These are phyloP conservation scores for Selenicereus undatus DNA, from an alignment of 148 eudicot genomes.

Conservation along the genomic window DNA sequence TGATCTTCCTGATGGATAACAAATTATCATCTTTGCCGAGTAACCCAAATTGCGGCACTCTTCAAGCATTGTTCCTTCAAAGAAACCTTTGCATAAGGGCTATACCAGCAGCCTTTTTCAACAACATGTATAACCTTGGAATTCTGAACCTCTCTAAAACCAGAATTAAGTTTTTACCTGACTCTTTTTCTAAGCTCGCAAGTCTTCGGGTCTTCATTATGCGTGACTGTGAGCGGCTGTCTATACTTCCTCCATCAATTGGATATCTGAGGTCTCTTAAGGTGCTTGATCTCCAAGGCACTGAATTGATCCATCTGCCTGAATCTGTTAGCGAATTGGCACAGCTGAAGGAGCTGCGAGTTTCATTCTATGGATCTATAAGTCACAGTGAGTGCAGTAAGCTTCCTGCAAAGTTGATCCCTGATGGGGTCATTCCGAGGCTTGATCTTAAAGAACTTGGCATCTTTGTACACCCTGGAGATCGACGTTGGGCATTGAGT, in stretches of 20 bases:
- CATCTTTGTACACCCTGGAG: slow-evolving; percentile 30
- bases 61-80: slow-evolving; percentile 28
- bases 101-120: slow-evolving; percentile 30
- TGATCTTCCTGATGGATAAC: slow-evolving; percentile 29
- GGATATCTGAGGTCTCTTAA: slow-evolving; percentile 23
- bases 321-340: slow-evolving; percentile 16
- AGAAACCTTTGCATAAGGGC: slow-evolving; percentile 29
- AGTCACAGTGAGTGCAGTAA: slow-evolving; percentile 17
- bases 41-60: slow-evolving; percentile 16
- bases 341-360: slow-evolving; percentile 20
- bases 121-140: slow-evolving; percentile 23
- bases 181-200: slow-evolving; percentile 26
- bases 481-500: slow-evolving; percentile 26
- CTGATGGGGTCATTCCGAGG: slow-evolving; percentile 15
- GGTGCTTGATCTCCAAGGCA: slow-evolving; percentile 38
- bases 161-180: slow-evolving; percentile 27
- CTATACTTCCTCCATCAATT: slow-evolving; percentile 25
- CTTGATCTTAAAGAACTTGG: slow-evolving; percentile 31
- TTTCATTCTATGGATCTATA: slow-evolving; percentile 32
- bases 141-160: slow-evolving; percentile 24
- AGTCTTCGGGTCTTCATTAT: slow-evolving; percentile 25
- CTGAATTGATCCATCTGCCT: slow-evolving; percentile 28
- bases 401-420: slow-evolving; percentile 22
- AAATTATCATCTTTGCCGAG: slow-evolving; percentile 21
- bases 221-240: slow-evolving; percentile 25